phyloP scores from a whole-genome alignment of 1,284 basidiomycete species.

The Cystobasidiaceae sp. region DNA sequence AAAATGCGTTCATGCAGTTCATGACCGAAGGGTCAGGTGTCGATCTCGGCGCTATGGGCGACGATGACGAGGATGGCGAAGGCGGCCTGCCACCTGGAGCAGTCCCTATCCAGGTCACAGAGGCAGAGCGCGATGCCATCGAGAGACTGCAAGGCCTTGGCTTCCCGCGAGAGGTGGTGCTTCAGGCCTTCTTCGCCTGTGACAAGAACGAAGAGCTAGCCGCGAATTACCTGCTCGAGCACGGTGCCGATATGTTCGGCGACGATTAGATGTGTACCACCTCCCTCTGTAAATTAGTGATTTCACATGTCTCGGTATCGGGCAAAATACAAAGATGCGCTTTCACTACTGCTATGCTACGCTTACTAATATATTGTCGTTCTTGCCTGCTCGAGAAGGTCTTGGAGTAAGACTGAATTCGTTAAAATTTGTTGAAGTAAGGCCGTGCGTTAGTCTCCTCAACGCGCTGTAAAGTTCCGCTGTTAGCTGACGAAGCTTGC shows the following conservation, averaged over 20 bases:
- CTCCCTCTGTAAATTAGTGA: not conserved
- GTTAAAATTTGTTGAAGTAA: conserved; percentile 18
- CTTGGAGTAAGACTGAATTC: not conserved
- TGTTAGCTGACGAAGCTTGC: not conserved
- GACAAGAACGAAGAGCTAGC: conserved; percentile 94
- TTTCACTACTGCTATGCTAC: no score
- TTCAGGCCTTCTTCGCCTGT: conserved; percentile 81
- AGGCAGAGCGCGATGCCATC: conserved; percentile 79
- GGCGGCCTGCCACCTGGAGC: conserved; percentile 29
- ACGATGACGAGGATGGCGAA: conserved; percentile 38
- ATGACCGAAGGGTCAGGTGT: conserved; percentile 40
- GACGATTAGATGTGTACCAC: not conserved
- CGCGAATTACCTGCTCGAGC: conserved; percentile 22
- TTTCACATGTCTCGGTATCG: no score
- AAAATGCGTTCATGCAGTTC: conserved; percentile 40
- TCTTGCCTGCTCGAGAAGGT: not conserved
- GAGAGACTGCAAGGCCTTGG: conserved; percentile 79
- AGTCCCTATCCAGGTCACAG: conserved; percentile 63
- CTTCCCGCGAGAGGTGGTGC: conserved; percentile 63
- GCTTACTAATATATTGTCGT: no score
- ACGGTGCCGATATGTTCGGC: no score
- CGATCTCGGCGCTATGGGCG: conserved; percentile 28
- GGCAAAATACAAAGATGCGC: no score
- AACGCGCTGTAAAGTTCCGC: not conserved
- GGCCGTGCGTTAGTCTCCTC: conserved; percentile 24